Evolutionary conservation across 441 rosid species (phyloP).

Genomic region (Gossypium laxum): DNA sequence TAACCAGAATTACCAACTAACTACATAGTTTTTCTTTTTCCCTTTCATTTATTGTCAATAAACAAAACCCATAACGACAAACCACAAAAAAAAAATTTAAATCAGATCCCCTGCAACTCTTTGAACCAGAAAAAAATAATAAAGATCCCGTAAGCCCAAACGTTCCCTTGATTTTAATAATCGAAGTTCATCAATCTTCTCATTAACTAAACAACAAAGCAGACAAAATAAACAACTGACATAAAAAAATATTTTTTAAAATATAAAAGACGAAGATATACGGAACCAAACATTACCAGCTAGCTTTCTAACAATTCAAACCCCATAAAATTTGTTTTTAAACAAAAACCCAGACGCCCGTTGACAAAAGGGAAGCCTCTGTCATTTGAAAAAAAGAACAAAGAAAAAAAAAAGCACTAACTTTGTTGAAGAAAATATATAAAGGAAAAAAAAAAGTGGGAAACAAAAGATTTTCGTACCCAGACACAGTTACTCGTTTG

Average conservation of each 20-base stretch:
- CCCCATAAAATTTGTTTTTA: background rate
- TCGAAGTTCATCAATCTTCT: conserved; percentile 9
- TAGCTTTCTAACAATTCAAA: background rate
- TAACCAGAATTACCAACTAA: background rate
- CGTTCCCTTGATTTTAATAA: background rate
- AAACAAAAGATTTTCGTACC: background rate
- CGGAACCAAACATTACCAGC: background rate
- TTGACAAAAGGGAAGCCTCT: conserved; percentile 6
- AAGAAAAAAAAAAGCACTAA: background rate
- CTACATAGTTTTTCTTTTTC: background rate
- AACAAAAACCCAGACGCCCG: conserved; percentile 9
- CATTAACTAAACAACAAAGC: conserved; percentile 6
- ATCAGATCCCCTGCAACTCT: background rate
- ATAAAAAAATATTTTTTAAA: background rate
- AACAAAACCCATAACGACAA: conserved; percentile 8
- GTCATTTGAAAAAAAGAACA: background rate
- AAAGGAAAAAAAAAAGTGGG: background rate
- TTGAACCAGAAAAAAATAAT: conserved; percentile 1
- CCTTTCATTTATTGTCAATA: background rate
- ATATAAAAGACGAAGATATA: background rate
- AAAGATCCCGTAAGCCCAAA: background rate
- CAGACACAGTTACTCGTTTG: background rate
- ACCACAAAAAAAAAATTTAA: background rate
- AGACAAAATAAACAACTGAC: background rate
- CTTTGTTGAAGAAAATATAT: background rate